phyloP scores from a whole-genome alignment of 352 stramenopile species.

The Blastocystis sp. region DNA sequence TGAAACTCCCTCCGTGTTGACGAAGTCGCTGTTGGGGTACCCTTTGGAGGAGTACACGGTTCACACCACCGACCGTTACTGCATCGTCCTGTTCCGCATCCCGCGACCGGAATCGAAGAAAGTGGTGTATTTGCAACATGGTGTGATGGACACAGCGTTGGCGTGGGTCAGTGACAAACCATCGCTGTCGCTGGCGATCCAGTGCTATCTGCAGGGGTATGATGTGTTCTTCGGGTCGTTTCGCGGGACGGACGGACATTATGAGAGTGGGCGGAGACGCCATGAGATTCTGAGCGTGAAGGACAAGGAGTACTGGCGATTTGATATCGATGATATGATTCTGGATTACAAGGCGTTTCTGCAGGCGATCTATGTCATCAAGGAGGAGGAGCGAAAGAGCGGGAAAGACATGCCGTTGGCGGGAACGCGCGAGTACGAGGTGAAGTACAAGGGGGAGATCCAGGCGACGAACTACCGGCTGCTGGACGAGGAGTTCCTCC shows the following conservation, averaged over 20 bases:
- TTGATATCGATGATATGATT: constrained; percentile 71
- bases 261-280: neutral
- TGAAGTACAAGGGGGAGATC: constrained; percentile 68
- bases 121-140: constrained; percentile 71
- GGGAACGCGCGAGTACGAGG: neutral
- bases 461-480: constrained; percentile 58
- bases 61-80: constrained; percentile 70
- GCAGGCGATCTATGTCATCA: constrained; percentile 53
- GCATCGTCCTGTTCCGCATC: constrained; percentile 70
- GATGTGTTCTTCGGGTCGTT: constrained; percentile 72
- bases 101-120: constrained; percentile 69
- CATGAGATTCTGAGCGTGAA: constrained; percentile 36
- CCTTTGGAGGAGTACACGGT: constrained; percentile 61
- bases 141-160: constrained; percentile 71
- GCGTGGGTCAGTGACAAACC: constrained; percentile 70
- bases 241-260: constrained; percentile 70
- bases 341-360: constrained; percentile 70
- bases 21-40: constrained; percentile 50
- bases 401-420: neutral
- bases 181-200: constrained; percentile 68
- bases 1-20: constrained; percentile 2
- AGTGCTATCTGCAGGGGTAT: constrained; percentile 69
- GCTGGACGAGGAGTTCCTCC: constrained; percentile 50
- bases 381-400: constrained; percentile 16
- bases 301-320: constrained; percentile 71